Percentiles rank a stretch among this genome's conserved stretches.
Evolutionary conservation across 2,329 filamentous ascomycete genomes (phyloP).

Genomic region (Fusarium armeniacum): DNA sequence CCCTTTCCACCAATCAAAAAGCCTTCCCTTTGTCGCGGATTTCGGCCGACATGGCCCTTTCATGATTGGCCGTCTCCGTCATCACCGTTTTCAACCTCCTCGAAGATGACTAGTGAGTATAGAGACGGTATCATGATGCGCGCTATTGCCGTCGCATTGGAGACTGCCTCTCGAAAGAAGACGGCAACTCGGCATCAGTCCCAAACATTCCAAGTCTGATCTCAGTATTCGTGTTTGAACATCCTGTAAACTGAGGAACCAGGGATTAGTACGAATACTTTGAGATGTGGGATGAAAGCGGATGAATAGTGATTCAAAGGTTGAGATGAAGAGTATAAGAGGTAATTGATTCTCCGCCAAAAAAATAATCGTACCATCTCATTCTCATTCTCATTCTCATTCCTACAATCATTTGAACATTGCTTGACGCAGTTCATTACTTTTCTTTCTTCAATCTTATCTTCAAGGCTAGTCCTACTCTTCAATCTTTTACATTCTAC

Average conservation of each 20-base stretch:
- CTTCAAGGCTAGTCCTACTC: constrained; percentile 25
- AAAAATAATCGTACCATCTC: constrained; percentile 5
- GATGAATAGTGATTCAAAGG: neutral
- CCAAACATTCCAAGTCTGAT: constrained; percentile 5
- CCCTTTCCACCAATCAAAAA: constrained; percentile 12
- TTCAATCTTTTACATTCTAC: constrained; percentile 10
- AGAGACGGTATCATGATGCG: neutral
- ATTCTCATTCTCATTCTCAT: constrained; percentile 5
- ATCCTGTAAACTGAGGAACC: neutral
- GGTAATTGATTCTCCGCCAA: neutral
- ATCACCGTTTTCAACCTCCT: neutral
- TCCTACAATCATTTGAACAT: constrained; percentile 15
- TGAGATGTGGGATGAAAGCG: neutral
- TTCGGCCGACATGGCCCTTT: neutral
- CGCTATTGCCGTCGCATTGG: neutral
- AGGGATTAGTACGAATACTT: neutral
- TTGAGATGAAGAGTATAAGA: constrained; percentile 23
- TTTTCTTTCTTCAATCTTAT: neutral
- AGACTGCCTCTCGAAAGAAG: neutral
- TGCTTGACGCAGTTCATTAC: constrained; percentile 30
- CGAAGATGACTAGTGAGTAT: neutral
- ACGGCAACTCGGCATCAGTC: constrained; percentile 29
- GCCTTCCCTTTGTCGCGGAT: neutral
- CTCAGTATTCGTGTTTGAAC: neutral
- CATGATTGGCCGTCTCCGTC: neutral